phyloP scores from a whole-genome alignment of 2,329 filamentous ascomycete species.

The Passalora sequoiae region DNA sequence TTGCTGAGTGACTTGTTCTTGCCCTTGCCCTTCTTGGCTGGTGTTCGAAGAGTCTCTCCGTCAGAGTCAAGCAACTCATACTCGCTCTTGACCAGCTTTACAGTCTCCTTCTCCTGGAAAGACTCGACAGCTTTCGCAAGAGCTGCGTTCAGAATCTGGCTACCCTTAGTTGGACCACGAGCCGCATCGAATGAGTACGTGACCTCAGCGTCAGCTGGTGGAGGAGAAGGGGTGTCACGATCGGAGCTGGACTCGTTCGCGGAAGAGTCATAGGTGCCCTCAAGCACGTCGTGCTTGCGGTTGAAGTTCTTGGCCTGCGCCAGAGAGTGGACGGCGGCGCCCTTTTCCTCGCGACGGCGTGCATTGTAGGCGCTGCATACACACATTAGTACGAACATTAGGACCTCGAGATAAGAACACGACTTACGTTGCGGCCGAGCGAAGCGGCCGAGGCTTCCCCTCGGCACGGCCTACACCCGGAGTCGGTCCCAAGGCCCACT shows the following conservation, averaged over 20 bases:
- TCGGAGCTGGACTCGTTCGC: slow-evolving; percentile 44
- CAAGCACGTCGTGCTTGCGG: slow-evolving; percentile 44
- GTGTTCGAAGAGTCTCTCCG: slow-evolving; percentile 29
- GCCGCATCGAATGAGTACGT: slow-evolving; percentile 52
- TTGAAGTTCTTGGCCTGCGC: slow-evolving; percentile 28
- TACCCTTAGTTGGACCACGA: slow-evolving; percentile 48
- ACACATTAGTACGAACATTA: neutral
- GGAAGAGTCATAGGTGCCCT: slow-evolving; percentile 37
- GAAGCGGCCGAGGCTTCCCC: slow-evolving; percentile 31
- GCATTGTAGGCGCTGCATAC: slow-evolving; percentile 24
- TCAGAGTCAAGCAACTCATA: slow-evolving; percentile 50
- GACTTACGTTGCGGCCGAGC: slow-evolving; percentile 33
- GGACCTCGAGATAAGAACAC: neutral
- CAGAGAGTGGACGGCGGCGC: slow-evolving; percentile 28
- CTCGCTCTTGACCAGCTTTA: slow-evolving; percentile 56
- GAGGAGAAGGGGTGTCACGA: slow-evolving; percentile 41
- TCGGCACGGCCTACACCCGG: slow-evolving; percentile 25
- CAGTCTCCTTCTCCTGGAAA: slow-evolving; percentile 56
- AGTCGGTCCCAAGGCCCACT: slow-evolving; percentile 46
- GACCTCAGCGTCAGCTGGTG: slow-evolving; percentile 44
- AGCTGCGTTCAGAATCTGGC: slow-evolving; percentile 54
- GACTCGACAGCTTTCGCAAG: slow-evolving; percentile 55
- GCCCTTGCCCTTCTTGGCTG: slow-evolving; percentile 33
- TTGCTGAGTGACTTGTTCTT: slow-evolving; percentile 27
- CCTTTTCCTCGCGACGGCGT: slow-evolving; percentile 25